A percentile compares a stretch with the other conserved stretches of the same genome.
Conservation (phyloP, 176 grass and related monocot genomes). For the Eremochloa ophiuroides region DNA sequence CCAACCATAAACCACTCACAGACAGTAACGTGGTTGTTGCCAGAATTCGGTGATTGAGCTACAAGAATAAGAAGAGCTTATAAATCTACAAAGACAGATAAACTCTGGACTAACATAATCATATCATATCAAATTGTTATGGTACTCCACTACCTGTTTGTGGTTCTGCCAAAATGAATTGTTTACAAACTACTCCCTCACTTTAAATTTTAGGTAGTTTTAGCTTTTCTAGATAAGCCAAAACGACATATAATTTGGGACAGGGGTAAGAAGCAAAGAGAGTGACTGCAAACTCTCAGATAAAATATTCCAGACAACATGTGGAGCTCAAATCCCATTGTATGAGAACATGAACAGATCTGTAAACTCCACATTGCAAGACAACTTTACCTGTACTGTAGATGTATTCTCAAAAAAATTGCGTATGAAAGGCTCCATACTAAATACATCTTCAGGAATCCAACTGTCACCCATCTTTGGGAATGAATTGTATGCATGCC, state of each 20-base stretch:
- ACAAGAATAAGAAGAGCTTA: conserved; percentile 26
- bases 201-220: not conserved
- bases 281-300: not conserved
- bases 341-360: not conserved
- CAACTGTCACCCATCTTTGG: conserved; percentile 98
- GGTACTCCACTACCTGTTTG: not conserved
- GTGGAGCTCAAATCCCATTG: not conserved
- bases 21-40: conserved; percentile 67
- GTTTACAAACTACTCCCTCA: not conserved
- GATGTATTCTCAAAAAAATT: conserved; percentile 96
- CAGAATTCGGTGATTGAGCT: conserved; percentile 92
- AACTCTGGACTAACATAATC: not conserved
- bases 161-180: not conserved
- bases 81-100: not conserved
- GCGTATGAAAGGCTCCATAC: conserved; percentile 75
- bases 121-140: not conserved
- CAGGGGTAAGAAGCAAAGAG: not conserved
- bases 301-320: not conserved
- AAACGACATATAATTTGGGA: not conserved
- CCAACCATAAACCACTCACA: conserved; percentile 65
- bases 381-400: conserved; percentile 70
- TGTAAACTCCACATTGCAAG: not conserved
- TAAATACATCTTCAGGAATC: conserved; percentile 90
- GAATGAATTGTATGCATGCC: conserved; percentile 97
- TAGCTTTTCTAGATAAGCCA: not conserved